Base-by-base conservation (phyloP, 2,329 filamentous ascomycete genomes). In the Aspergillus proliferans region DNA sequence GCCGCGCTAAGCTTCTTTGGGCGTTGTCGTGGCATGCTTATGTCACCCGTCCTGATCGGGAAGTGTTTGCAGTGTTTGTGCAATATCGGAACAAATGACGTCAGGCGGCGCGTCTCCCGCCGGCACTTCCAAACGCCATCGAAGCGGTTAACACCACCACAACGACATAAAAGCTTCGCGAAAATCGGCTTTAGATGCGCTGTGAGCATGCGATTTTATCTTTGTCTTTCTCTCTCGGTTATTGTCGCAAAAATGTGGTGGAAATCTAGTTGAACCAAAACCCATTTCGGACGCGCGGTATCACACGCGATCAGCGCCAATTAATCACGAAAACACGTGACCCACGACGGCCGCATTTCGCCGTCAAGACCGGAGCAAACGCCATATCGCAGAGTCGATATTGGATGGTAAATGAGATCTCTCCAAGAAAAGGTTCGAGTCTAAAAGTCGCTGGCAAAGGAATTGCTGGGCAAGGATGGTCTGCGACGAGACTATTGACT, bases 291-390 rank as follows among this genome's bases (percentile, higher is more conserved):
- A 55, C 58, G 54, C 58, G 58, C 47, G 41, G 39, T 30, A 19
- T 14, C 42, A 59, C 61, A 58, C 62, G 61, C 49, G 46, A 44
- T 45, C 41, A 26, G 38, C 43, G 12, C 46, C 51, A 48, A 47
- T 51, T 44, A 52, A 60, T 65, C 65, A 54, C 65, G 62, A 56
- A 26, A 10, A 18, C 65, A 68, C 65, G 65, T 68, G 65, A 66
- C 15, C 15, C 7, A 3, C n/a, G n/a, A 6, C 21, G 39, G 45
- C 48, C 43, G 26, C 42, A n/a, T 30, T 30, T 30, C 26, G 26
- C 26, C 9, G 26, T 30, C 26, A 30, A 30, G 26, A 30, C 26
- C 26, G 26, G 26, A 12, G 10, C 10, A 12, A 30, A 30, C 26
- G 26, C 26, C 26, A 30, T 30, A 12, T 30, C 26, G 10, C 26